Conservation (phyloP, 345 rosid genomes). For the Rhodamnia argentea region DNA sequence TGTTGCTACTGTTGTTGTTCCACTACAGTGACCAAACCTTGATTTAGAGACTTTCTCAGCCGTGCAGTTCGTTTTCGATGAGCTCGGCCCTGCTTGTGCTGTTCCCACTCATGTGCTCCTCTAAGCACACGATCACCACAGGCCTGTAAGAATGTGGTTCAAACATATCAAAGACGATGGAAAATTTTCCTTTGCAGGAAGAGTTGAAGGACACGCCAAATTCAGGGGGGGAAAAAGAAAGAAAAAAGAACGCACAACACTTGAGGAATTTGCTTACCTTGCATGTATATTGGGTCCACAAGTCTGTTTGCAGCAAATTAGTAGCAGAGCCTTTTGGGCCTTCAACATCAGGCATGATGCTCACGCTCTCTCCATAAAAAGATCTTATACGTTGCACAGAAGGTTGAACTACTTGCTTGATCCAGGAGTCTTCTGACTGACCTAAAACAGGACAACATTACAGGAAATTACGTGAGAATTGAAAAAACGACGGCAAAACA, state of each 20-base stretch:
- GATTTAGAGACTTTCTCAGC: conserved; percentile 22
- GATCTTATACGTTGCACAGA: conserved; percentile 34
- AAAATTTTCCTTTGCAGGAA: background rate
- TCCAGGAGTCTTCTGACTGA: conserved; percentile 63
- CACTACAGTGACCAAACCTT: background rate
- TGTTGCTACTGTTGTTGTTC: background rate
- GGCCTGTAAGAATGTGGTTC: conserved; percentile 26
- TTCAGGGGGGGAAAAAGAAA: background rate
- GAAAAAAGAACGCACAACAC: background rate
- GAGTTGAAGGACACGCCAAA: background rate
- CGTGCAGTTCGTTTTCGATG: conserved; percentile 63
- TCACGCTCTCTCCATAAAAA: conserved; percentile 30
- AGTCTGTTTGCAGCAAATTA: conserved; percentile 35
- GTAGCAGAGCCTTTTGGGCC: background rate
- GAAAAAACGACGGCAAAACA: background rate
- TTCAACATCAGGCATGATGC: background rate
- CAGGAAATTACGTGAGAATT: background rate
- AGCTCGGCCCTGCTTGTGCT: conserved; percentile 66
- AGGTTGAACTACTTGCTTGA: conserved; percentile 49
- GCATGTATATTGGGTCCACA: conserved; percentile 84
- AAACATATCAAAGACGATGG: background rate
- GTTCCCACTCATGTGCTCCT: conserved; percentile 95
- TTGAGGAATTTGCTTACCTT: conserved; percentile 28
- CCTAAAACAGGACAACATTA: conserved; percentile 23
- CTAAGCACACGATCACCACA: conserved; percentile 82